Evolutionary conservation across 352 stramenopile genomes (phyloP).

Genomic region (Phytophthora agathidicida): DNA sequence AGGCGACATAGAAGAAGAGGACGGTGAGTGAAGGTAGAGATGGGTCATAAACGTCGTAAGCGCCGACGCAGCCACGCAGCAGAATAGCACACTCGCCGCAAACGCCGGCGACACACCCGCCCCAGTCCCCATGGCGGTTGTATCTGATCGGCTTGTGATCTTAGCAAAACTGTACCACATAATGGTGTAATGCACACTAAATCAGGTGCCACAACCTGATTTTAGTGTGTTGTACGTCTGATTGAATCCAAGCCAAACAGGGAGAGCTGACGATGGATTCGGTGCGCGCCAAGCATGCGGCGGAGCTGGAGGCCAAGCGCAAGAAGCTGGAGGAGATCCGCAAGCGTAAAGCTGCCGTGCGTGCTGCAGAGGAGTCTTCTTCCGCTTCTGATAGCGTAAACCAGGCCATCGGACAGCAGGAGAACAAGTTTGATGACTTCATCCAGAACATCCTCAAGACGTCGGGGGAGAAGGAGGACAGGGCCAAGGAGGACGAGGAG

Average conservation of each 20-base stretch:
- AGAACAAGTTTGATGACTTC: conserved; percentile 84
- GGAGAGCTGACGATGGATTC: conserved; percentile 52
- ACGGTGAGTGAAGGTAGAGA: conserved; percentile 35
- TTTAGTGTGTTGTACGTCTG: conserved; percentile 3
- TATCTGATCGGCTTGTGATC: conserved; percentile 12
- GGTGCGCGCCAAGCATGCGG: conserved; percentile 83
- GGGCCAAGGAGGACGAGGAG: conserved; percentile 6
- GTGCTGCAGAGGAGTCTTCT: conserved; percentile 54
- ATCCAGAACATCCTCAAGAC: conserved; percentile 88
- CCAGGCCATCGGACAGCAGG: conserved; percentile 69
- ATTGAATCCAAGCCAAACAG: conserved; percentile 9
- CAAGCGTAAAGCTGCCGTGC: conserved; percentile 76
- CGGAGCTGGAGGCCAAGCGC: conserved; percentile 87
- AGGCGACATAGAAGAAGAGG: background rate
- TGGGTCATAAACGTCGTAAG: conserved; percentile 46
- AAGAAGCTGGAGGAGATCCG: conserved; percentile 92
- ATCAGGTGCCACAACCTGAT: background rate
- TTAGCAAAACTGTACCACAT: background rate
- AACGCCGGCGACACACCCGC: conserved; percentile 12
- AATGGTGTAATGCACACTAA: background rate
- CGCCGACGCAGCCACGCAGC: conserved; percentile 44
- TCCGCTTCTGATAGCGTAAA: conserved; percentile 52
- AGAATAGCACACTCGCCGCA: conserved; percentile 45
- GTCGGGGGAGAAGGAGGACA: conserved; percentile 32
- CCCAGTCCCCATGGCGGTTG: background rate